phyloP scores from a whole-genome alignment of 306 rosid genomes.

The Begonia peltatifolia region DNA sequence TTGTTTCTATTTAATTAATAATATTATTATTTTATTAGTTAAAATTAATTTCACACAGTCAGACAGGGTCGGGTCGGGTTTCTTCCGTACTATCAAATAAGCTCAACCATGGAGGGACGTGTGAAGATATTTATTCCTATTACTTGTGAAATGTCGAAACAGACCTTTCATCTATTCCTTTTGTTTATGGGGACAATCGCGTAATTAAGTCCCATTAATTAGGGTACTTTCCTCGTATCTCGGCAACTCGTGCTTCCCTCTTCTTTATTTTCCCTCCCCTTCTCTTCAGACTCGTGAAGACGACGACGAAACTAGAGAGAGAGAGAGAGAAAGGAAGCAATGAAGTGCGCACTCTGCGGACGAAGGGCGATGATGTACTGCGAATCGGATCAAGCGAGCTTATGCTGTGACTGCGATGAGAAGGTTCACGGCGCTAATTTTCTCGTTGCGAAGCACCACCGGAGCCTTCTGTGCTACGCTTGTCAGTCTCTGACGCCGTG shows the following conservation, averaged over 20 bases:
- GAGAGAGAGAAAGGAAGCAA: slow-evolving; percentile 6
- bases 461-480: slow-evolving; percentile 30
- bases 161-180: background rate
- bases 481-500: slow-evolving; percentile 37
- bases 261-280: background rate
- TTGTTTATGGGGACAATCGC: background rate
- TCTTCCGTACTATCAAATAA: background rate
- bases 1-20: too few relatives aligned
- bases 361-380: slow-evolving; percentile 31
- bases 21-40: too few relatives aligned
- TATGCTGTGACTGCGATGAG: slow-evolving; percentile 46
- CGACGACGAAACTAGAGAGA: background rate
- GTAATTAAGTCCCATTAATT: slow-evolving; percentile 4
- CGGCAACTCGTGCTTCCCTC: slow-evolving; percentile 1
- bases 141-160: background rate
- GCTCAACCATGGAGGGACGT: background rate
- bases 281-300: background rate
- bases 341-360: slow-evolving; percentile 29
- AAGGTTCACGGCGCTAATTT: slow-evolving; percentile 48
- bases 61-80: background rate
- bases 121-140: slow-evolving; percentile 10
- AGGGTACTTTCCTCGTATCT: slow-evolving; percentile 6
- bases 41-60: background rate
- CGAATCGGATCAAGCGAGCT: slow-evolving; percentile 37
- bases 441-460: slow-evolving; percentile 34